phyloP scores from a whole-genome alignment of 176 grass and related monocot genomes.

The Stipa capillata region DNA sequence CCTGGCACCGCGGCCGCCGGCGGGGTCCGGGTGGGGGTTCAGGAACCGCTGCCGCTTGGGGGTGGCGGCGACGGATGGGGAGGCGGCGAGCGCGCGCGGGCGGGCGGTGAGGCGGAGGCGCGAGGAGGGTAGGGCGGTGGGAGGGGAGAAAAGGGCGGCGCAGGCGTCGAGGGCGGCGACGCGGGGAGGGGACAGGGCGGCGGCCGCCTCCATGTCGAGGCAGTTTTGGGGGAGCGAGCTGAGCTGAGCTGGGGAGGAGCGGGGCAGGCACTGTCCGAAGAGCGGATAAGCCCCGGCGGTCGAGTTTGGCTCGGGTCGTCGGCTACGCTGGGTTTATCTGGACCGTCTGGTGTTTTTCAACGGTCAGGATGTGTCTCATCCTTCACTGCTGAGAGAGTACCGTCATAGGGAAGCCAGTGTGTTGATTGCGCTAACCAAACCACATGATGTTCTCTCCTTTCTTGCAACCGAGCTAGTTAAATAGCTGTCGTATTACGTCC shows the following conservation, averaged over 20 bases:
- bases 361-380: neutral
- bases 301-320: neutral
- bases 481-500: too few species aligned
- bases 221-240: neutral
- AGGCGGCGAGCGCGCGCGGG: neutral
- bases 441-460: too few species aligned
- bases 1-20: conserved; percentile 12
- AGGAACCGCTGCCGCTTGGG: conserved; percentile 25
- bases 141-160: conserved; percentile 20
- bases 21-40: conserved; percentile 21
- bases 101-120: conserved; percentile 27
- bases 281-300: conserved; percentile 35
- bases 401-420: too few species aligned
- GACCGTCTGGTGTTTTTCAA: neutral
- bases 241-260: neutral
- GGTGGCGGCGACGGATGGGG: neutral
- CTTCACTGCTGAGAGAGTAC: too few species aligned
- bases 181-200: conserved; percentile 16
- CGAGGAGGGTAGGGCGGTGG: neutral
- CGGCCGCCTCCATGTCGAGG: conserved; percentile 39
- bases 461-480: too few species aligned
- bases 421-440: too few species aligned
- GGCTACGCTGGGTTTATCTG: neutral
- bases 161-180: conserved; percentile 24
- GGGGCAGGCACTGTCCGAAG: neutral